Evolutionary conservation across 495 filamentous ascomycete genomes (phyloP), one percentile per base, ranked within the genome.

Genomic region (Penicillium salamii): DNA sequence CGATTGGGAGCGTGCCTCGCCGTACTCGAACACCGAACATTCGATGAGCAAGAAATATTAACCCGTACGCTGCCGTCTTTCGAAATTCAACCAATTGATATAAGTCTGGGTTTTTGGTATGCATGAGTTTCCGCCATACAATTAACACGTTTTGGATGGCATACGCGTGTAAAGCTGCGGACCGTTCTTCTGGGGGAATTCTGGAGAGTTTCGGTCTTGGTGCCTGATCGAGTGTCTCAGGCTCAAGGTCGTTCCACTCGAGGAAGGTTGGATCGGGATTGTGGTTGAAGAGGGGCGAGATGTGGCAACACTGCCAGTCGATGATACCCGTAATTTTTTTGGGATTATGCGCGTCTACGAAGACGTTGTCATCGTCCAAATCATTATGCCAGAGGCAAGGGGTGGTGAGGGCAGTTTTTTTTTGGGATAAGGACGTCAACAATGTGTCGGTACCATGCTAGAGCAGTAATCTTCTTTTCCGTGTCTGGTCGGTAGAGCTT

Each of bases 331-430:
- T 62, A 31, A 69, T 67, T 13, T 46, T 58, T 57, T 43, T 63
- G 9, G 66, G 59, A 35, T 69, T 62, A 14, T 61, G 26, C 8
- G 60, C 63, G 55, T 64, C 62, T 19, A 73, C 61, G 29, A 67
- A 74, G 40, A 76, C 57, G 52, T 74, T 76, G 31, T 60, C 66
- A 59, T 59, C 56, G 42, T 73, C 65, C 20, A 76, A 50, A 57
- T 76, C 71, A 49, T 59, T 42, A 49, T 76, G 71, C 68, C 68
- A 73, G 46, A 73, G 53, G 49, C 34, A 53, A 8, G 68, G 62
- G 5, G 19, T 62, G 47, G 52, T 53, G 46, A 68, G 64, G 5
- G 15, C 11, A 4, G 41, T 43, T 3, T 33, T 12, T n/a, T 6
- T 32, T 33, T 20, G 41, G 41, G 18, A 33, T 43, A 32, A 43